Evolutionary conservation across 495 filamentous ascomycete species (phyloP).

Genomic region (Neurospora sp.): DNA sequence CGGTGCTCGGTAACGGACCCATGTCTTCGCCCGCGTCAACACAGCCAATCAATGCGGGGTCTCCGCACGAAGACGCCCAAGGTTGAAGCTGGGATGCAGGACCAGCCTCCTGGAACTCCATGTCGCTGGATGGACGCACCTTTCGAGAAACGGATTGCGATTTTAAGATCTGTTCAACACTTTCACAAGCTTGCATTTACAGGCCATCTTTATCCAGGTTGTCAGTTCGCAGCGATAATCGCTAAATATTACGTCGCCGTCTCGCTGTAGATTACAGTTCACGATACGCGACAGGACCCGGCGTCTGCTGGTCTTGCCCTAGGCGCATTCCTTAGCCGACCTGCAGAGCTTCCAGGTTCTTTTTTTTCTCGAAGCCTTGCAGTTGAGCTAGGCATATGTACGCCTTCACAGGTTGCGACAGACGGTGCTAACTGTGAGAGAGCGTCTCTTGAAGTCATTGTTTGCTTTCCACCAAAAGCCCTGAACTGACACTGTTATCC

Average conservation of each 20-base stretch:
- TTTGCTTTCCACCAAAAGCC: neutral
- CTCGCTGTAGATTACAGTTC: neutral
- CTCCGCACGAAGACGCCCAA: neutral
- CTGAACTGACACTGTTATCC: neutral
- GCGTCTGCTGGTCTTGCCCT: neutral
- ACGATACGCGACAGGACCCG: neutral
- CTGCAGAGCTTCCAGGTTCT: neutral
- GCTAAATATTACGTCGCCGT: neutral
- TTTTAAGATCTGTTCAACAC: neutral
- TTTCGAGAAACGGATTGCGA: neutral
- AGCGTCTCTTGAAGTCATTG: neutral
- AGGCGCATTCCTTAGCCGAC: neutral
- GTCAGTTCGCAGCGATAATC: neutral
- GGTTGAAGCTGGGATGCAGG: neutral
- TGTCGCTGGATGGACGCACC: neutral
- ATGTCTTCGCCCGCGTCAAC: neutral
- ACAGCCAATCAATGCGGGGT: neutral
- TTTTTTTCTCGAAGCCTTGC: neutral
- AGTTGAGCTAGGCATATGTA: neutral
- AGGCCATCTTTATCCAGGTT: neutral
- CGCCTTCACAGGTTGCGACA: neutral
- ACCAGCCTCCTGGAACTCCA: neutral
- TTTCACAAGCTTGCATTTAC: neutral
- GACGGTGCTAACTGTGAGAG: neutral
- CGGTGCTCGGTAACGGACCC: neutral